phyloP scores from a whole-genome alignment of 1,139 yeast genomes.

The Saccharomyces hybrid region DNA sequence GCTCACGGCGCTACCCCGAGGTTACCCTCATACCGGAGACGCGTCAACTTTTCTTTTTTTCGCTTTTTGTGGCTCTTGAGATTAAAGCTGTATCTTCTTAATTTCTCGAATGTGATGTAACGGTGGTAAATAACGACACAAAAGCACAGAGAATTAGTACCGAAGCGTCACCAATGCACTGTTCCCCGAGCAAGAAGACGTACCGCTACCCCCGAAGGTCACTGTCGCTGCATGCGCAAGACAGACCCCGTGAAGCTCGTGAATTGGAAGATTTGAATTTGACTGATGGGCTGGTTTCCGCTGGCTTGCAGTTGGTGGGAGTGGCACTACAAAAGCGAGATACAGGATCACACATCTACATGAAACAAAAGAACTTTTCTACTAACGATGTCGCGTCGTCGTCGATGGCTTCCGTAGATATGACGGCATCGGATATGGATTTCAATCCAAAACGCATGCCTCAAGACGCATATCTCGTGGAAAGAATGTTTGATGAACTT shows the following conservation, averaged over 20 bases:
- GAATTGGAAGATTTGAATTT: neutral
- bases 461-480: conserved; percentile 9
- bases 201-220: neutral
- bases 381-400: conserved; percentile 4
- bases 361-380: conserved; percentile 6
- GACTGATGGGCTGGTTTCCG: conserved; percentile 3
- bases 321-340: conserved; percentile 1
- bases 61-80: neutral
- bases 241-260: neutral
- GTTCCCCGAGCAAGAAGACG: neutral
- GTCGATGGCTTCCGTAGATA: neutral
- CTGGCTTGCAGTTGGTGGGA: conserved; percentile 5
- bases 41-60: neutral
- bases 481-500: conserved; percentile 8
- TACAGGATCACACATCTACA: conserved; percentile 1
- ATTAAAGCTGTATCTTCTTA: neutral
- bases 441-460: conserved; percentile 4
- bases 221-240: neutral
- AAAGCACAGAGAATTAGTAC: neutral
- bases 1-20: neutral
- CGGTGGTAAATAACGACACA: neutral
- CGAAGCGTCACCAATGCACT: neutral
- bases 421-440: neutral
- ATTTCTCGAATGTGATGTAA: neutral
- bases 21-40: neutral